These are phyloP conservation scores for Sporothrix protearum DNA, from an alignment of 2,329 filamentous ascomycete species.

Conservation along the genomic window DNA sequence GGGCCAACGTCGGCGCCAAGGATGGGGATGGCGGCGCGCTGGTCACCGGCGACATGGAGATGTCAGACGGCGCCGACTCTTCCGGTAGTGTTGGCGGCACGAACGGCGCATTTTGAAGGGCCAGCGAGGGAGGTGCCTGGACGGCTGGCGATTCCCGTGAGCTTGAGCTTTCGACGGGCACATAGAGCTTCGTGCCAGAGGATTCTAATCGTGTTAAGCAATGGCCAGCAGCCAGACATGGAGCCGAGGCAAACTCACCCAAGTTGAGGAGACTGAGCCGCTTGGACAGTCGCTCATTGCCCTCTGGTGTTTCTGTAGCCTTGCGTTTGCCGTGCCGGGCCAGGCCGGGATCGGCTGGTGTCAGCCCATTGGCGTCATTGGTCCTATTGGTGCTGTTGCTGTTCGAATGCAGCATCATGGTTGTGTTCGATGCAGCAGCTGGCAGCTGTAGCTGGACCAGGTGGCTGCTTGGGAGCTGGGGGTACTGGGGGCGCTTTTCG, in stretches of 20 bases:
- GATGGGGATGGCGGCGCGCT: not conserved
- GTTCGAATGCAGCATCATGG: conserved; percentile 9
- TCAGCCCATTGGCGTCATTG: conserved; percentile 19
- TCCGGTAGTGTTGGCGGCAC: not conserved
- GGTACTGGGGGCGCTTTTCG: not conserved
- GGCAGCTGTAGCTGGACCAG: no score
- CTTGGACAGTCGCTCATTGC: conserved; percentile 76
- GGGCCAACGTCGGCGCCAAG: not conserved
- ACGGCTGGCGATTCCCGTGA: conserved; percentile 29
- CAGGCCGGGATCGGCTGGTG: conserved; percentile 9
- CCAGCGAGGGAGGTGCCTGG: not conserved
- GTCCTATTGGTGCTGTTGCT: conserved; percentile 14
- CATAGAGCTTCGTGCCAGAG: conserved; percentile 61
- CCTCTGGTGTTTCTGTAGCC: conserved; percentile 48
- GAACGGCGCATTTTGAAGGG: not conserved
- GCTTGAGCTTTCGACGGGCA: conserved; percentile 56
- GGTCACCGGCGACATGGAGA: not conserved
- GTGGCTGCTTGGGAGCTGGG: not conserved
- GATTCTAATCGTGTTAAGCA: conserved; percentile 52
- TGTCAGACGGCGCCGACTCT: not conserved
- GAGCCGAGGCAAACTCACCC: conserved; percentile 51
- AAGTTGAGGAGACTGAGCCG: conserved; percentile 77
- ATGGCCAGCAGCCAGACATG: no score
- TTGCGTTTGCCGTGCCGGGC: conserved; percentile 53
- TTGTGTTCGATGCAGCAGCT: not conserved